Evolutionary conservation across 2,329 filamentous ascomycete genomes (phyloP).

Genomic region (Lasiodiplodia hormozganensis): DNA sequence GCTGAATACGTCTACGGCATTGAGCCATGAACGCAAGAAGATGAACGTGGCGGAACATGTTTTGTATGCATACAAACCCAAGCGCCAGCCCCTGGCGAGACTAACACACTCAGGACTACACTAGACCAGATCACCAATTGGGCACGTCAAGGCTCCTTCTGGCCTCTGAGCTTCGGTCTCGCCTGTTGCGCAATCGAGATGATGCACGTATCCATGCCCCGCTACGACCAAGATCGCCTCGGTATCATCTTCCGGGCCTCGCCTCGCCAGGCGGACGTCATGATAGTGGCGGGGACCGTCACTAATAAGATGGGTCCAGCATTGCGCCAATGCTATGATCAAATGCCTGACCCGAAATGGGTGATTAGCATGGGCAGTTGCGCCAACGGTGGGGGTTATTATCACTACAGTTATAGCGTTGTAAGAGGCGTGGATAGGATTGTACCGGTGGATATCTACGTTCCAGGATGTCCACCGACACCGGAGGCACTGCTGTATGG

Average conservation of each 20-base stretch:
- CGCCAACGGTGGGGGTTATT: conserved; percentile 85
- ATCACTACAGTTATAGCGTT: conserved; percentile 85
- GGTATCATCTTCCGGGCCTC: conserved; percentile 93
- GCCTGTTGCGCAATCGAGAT: conserved; percentile 93
- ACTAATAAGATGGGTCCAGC: conserved; percentile 97
- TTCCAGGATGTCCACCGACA: conserved; percentile 73
- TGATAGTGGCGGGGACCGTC: conserved; percentile 92
- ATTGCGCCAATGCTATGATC: conserved; percentile 88
- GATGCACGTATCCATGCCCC: conserved; percentile 92
- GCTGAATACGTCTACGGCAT: too few relatives aligned
- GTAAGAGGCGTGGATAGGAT: conserved; percentile 79
- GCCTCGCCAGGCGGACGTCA: conserved; percentile 88
- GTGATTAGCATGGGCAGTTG: conserved; percentile 85
- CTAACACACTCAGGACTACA: conserved; percentile 64
- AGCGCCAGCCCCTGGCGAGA: too few relatives aligned
- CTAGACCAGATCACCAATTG: conserved; percentile 86
- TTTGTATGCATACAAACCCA: too few relatives aligned
- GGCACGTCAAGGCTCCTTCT: conserved; percentile 83
- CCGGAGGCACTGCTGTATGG: conserved; percentile 64
- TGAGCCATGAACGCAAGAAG: too few relatives aligned
- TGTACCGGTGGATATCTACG: conserved; percentile 84
- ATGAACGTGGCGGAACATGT: too few relatives aligned
- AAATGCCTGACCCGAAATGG: conserved; percentile 93
- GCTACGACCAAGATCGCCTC: conserved; percentile 88
- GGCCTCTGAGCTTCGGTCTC: conserved; percentile 90